Evolutionary conservation across 495 filamentous ascomycete genomes (phyloP), one percentile per base, ranked within the genome.

Genomic region (Evernia prunastri): DNA sequence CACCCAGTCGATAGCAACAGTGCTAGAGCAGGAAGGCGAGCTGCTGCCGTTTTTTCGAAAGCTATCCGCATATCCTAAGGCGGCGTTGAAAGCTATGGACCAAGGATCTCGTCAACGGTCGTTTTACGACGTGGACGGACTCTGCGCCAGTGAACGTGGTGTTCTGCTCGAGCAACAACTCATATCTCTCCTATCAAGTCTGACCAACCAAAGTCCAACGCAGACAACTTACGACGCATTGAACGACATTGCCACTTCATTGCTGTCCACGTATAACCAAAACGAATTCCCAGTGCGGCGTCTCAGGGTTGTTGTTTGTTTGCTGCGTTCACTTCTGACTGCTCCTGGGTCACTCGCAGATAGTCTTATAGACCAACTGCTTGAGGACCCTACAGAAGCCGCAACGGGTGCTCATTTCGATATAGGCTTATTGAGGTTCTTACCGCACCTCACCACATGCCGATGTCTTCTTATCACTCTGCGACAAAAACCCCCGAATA

Each of bases 91-190:
- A 61, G 58, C 63, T 56, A 56, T 33, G 8, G 31, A 63, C 18
- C 23, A 39, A n/a, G 61, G 58, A 23, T 35, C 49, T 13, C 53
- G 61, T 1, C 37, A 66, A 25, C 42, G 58, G 3, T 40, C 64
- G n/a, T 66, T 78, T 37, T 82, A 81, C 61, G 80, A 86, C 54
- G 72, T 79, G 20, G 61, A 72, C 7, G 62, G 67, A 2, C 69
- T 84, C 29, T 45, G 66, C 6, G 20, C 65, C 20, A 66, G 71
- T 29, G 69, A 77, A 59, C 70, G 81, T 66, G 82, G 79, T 13
- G 62, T 80, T 23, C 61, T 87, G 36, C 73, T 88, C 18, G 84
- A 87, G 69, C 83, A 79, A 76, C 83, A 87, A 66, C 69, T 87
- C 59, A 58, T 68, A 17, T 63, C 80, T 12, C 60, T 81, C 49